These are phyloP conservation scores for Globisporangium emineosum DNA, from an alignment of 352 stramenopile genomes.

Conservation along the genomic window DNA sequence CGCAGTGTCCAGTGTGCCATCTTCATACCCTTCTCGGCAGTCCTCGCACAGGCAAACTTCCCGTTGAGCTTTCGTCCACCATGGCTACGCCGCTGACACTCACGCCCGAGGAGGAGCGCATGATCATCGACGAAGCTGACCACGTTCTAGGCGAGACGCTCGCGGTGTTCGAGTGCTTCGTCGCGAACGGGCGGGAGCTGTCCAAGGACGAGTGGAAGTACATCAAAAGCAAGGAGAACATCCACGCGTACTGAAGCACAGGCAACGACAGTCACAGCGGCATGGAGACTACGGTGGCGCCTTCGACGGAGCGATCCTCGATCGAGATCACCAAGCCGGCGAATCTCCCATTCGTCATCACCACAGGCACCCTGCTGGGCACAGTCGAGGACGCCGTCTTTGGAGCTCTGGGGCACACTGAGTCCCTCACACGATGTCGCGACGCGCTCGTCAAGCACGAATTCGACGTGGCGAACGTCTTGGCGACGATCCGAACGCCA, in stretches of 20 bases:
- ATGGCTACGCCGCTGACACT: conserved; percentile 13
- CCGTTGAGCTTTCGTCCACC: too few relatives aligned
- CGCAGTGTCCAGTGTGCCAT: too few relatives aligned
- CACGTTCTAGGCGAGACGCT: conserved; percentile 12
- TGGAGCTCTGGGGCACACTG: conserved; percentile 37
- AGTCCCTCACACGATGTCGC: conserved; percentile 31
- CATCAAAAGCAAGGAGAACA: conserved; percentile 37
- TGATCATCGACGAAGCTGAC: conserved; percentile 8
- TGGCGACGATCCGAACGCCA: conserved; percentile 29
- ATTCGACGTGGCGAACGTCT: conserved; percentile 32
- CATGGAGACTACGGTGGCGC: not conserved
- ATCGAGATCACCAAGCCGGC: conserved; percentile 6
- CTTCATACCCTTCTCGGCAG: too few relatives aligned
- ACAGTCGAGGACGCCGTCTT: conserved; percentile 41
- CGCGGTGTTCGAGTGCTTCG: conserved; percentile 3
- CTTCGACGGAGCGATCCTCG: not conserved
- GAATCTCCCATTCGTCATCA: conserved; percentile 23
- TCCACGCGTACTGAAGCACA: conserved; percentile 26
- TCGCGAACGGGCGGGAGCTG: conserved; percentile 18
- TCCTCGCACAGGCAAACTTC: too few relatives aligned
- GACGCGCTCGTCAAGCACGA: conserved; percentile 31
- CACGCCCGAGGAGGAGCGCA: conserved; percentile 3
- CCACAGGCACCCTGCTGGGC: conserved; percentile 33
- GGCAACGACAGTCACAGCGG: not conserved
- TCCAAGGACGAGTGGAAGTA: conserved; percentile 30